These are phyloP conservation scores for Arachnopeziza araneosa DNA, from an alignment of 2,329 filamentous ascomycete species.

Conservation along the genomic window DNA sequence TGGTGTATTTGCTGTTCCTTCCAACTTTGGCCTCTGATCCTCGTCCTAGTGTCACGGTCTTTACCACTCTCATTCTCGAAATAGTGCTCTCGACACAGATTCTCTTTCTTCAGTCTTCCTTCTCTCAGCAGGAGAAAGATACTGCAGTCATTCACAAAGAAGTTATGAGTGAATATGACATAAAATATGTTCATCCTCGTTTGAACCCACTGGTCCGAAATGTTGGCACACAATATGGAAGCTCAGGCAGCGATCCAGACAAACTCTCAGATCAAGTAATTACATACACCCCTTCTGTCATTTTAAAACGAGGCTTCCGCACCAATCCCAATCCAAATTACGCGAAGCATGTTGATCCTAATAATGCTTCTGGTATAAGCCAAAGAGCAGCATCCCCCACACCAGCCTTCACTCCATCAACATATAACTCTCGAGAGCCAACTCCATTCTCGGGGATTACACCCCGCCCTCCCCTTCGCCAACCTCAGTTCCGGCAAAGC, in stretches of 20 bases:
- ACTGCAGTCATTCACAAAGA: conserved; percentile 79
- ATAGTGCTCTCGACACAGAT: conserved; percentile 72
- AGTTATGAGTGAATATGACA: conserved; percentile 92
- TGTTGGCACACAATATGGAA: conserved; percentile 70
- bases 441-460: conserved; percentile 34
- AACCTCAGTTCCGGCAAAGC: conserved; percentile 47
- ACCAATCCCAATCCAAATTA: conserved; percentile 83
- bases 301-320: conserved; percentile 70
- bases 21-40: conserved; percentile 72
- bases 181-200: conserved; percentile 87
- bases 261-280: not conserved
- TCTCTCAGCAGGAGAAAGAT: conserved; percentile 82
- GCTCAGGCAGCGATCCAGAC: not conserved
- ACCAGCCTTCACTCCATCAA: conserved; percentile 32
- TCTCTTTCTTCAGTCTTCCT: conserved; percentile 64
- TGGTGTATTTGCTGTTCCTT: conserved; percentile 84
- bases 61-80: conserved; percentile 75
- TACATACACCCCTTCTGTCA: conserved; percentile 35
- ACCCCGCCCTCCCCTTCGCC: conserved; percentile 40
- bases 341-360: conserved; percentile 64
- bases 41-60: conserved; percentile 77
- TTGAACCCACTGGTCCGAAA: conserved; percentile 75
- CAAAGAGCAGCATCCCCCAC: conserved; percentile 31
- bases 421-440: conserved; percentile 29
- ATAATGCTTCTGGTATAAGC: conserved; percentile 38